Evolutionary conservation across 2,329 filamentous ascomycete genomes (phyloP).

Genomic region (Beauveria australis): DNA sequence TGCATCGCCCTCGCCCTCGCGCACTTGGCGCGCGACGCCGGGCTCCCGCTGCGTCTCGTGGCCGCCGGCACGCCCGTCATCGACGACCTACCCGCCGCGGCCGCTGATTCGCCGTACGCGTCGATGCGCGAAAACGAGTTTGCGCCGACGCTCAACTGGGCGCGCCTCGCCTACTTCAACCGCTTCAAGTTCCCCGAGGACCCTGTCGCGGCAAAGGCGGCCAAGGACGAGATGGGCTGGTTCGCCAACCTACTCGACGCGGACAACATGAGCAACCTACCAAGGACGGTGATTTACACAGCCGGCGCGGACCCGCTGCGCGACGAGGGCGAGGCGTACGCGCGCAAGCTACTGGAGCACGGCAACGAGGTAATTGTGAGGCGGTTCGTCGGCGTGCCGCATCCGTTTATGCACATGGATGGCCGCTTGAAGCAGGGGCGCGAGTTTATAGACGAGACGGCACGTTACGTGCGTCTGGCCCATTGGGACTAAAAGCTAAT

Average conservation of each 20-base stretch:
- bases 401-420: constrained; percentile 43
- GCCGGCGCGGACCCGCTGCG: constrained; percentile 36
- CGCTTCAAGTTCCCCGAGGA: constrained; percentile 24
- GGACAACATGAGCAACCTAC: constrained; percentile 24
- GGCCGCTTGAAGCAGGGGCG: constrained; percentile 27
- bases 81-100: constrained; percentile 30
- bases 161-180: constrained; percentile 33
- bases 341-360: constrained; percentile 29
- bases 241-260: constrained; percentile 28
- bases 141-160: constrained; percentile 36
- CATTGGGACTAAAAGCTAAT: constrained; percentile 10
- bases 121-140: constrained; percentile 34
- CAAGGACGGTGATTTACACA: constrained; percentile 33
- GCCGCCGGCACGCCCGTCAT: constrained; percentile 32
- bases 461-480: constrained; percentile 23
- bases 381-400: constrained; percentile 38
- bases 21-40: constrained; percentile 32
- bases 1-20: constrained; percentile 29
- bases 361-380: constrained; percentile 37
- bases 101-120: constrained; percentile 29
- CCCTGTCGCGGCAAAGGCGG: constrained; percentile 11
- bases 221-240: constrained; percentile 15
- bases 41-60: constrained; percentile 29
- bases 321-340: constrained; percentile 42
- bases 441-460: constrained; percentile 26